Conservation (phyloP, 305 asterid species). For the Petunia hybrid region DNA sequence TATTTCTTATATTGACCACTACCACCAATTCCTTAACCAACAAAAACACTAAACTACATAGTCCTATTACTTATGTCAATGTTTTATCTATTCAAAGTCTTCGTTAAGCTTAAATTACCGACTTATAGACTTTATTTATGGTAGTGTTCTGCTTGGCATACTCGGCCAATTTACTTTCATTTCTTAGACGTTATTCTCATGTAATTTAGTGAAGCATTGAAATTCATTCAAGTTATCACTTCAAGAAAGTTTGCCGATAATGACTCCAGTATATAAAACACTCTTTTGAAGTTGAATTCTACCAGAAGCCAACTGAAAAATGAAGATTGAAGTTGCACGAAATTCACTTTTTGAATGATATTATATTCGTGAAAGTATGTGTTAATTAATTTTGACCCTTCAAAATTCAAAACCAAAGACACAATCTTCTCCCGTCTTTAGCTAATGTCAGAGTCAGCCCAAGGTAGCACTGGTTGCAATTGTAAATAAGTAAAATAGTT, state of each 20-base stretch:
- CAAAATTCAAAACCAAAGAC: neutral
- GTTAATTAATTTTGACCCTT: neutral
- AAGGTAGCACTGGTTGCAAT: too few species aligned
- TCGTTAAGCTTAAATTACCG: neutral
- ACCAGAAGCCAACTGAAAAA: neutral
- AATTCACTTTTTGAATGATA: neutral
- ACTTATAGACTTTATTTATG: neutral
- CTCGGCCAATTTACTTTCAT: neutral
- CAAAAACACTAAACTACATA: neutral
- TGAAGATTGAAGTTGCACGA: neutral
- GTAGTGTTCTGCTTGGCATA: neutral
- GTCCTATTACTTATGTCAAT: neutral
- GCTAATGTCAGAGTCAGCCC: neutral
- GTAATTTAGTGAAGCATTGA: constrained; percentile 15
- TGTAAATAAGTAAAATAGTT: too few species aligned
- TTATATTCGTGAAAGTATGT: neutral
- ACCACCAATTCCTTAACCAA: constrained; percentile 11
- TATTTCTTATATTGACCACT: neutral
- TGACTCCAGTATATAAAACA: neutral
- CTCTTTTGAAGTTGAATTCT: neutral
- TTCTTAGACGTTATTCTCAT: neutral
- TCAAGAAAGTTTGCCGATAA: neutral
- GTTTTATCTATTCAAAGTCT: neutral
- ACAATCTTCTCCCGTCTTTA: neutral
- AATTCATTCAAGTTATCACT: neutral